phyloP scores from a whole-genome alignment of 345 rosid genomes.

The Aquilaria malaccensis region DNA sequence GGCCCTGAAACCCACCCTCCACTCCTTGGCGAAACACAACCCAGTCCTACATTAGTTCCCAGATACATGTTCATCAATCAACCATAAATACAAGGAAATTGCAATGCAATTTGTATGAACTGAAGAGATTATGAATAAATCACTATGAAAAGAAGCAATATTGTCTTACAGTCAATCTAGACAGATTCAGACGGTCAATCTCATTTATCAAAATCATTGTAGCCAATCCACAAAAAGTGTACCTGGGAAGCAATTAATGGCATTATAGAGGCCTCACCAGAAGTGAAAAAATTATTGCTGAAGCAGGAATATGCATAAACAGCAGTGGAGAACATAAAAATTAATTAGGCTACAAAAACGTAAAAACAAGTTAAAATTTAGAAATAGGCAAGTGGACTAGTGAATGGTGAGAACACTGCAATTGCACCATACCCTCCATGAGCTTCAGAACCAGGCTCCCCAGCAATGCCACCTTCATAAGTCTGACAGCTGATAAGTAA shows the following conservation, averaged over 20 bases:
- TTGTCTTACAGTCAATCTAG: slow-evolving; percentile 57
- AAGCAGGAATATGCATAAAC: slow-evolving; percentile 1
- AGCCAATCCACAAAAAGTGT: slow-evolving; percentile 95
- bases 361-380: not conserved
- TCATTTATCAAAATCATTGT: slow-evolving; percentile 82
- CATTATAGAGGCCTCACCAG: slow-evolving; percentile 10
- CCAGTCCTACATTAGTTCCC: slow-evolving; percentile 54
- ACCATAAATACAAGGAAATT: slow-evolving; percentile 5
- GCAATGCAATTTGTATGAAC: slow-evolving; percentile 1
- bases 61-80: not conserved
- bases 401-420: slow-evolving; percentile 15
- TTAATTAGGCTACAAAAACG: slow-evolving; percentile 2
- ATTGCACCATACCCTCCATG: slow-evolving; percentile 87
- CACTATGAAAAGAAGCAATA: slow-evolving; percentile 7
- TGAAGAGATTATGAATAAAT: slow-evolving; percentile 3
- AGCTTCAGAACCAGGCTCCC: slow-evolving; percentile 98
- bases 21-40: slow-evolving; percentile 85
- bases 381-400: slow-evolving; percentile 6
- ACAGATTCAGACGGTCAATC: slow-evolving; percentile 60
- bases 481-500: slow-evolving; percentile 79
- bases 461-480: slow-evolving; percentile 96
- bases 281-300: not conserved
- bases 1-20: slow-evolving; percentile 96
- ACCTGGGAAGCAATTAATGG: slow-evolving; percentile 37
- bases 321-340: slow-evolving; percentile 5